A percentile compares a stretch with the other conserved stretches of the same genome.
Conservation (phyloP, 352 stramenopile genomes). For the Phytopythium mirpurense region DNA sequence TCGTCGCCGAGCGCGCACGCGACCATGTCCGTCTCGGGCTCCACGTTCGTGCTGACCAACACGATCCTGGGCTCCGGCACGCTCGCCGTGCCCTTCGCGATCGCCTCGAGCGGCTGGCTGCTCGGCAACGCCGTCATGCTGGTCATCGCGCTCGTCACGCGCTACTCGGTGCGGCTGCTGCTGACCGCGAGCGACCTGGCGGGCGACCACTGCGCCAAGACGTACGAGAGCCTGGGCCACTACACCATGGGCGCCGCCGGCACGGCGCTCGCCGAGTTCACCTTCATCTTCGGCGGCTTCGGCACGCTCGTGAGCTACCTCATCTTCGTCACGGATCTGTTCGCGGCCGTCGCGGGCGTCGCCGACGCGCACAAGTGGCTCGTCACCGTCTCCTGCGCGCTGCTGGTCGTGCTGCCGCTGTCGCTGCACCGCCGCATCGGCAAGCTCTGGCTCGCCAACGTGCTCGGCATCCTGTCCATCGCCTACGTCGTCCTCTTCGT, state of each 20-base stretch:
- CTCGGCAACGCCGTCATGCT: slow-evolving; percentile 67
- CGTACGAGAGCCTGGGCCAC: slow-evolving; percentile 71
- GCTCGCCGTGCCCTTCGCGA: slow-evolving; percentile 63
- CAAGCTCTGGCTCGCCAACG: slow-evolving; percentile 25
- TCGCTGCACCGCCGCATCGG: slow-evolving; percentile 52
- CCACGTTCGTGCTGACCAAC: slow-evolving; percentile 71
- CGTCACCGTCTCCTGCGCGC: slow-evolving; percentile 32
- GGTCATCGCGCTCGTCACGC: slow-evolving; percentile 60
- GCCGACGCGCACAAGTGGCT: slow-evolving; percentile 39
- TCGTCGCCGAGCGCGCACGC: slow-evolving; percentile 18
- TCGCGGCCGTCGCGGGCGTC: slow-evolving; percentile 38
- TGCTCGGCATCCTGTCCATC: slow-evolving; percentile 6
- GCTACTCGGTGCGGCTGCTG: slow-evolving; percentile 70
- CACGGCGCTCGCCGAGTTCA: slow-evolving; percentile 66
- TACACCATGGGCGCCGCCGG: slow-evolving; percentile 62
- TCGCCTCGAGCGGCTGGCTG: slow-evolving; percentile 67
- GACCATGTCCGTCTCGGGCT: slow-evolving; percentile 53
- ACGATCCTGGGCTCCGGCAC: slow-evolving; percentile 74
- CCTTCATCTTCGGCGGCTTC: slow-evolving; percentile 82
- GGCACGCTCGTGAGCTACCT: slow-evolving; percentile 78
- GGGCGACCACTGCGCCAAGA: slow-evolving; percentile 54
- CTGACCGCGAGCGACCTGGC: slow-evolving; percentile 58
- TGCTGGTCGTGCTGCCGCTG: slow-evolving; percentile 47
- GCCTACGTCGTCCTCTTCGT: slow-evolving; percentile 29
- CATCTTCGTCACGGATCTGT: slow-evolving; percentile 77